These are phyloP conservation scores for Sanghuangporus baumii DNA, from an alignment of 1,284 basidiomycete genomes.

Conservation along the genomic window DNA sequence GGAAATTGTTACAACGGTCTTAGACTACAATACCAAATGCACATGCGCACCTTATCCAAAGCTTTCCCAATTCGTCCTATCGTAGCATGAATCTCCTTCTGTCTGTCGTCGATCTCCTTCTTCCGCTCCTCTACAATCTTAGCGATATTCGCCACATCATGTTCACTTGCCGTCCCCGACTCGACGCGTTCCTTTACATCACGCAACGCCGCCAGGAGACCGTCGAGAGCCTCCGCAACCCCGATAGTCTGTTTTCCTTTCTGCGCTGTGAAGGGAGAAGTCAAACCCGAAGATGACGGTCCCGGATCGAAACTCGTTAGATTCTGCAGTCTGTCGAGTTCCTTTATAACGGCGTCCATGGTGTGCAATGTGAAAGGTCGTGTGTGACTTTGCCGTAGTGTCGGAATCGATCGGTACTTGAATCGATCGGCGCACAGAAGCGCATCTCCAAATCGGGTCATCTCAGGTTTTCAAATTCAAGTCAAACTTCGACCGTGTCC, in stretches of 20 bases:
- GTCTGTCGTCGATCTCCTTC: conserved; percentile 80
- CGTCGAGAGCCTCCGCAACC: conserved; percentile 61
- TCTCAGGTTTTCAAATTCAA: neutral
- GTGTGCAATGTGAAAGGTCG: neutral
- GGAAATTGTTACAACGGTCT: neutral
- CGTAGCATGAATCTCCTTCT: conserved; percentile 82
- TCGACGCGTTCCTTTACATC: conserved; percentile 52
- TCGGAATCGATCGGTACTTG: neutral
- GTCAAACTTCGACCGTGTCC: neutral
- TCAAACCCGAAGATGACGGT: conserved; percentile 28
- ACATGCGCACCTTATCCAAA: conserved; percentile 72
- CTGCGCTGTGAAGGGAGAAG: conserved; percentile 1
- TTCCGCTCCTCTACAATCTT: conserved; percentile 63
- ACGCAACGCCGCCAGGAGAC: conserved; percentile 57
- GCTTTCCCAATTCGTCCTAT: conserved; percentile 76
- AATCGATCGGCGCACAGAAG: neutral
- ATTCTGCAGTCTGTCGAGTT: conserved; percentile 67
- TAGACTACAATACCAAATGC: neutral
- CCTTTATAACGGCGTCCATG: conserved; percentile 72
- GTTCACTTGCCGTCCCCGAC: conserved; percentile 47
- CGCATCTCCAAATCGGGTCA: neutral
- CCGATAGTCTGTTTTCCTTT: conserved; percentile 47
- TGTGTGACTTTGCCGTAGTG: neutral
- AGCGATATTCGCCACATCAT: conserved; percentile 48
- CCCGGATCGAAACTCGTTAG: conserved; percentile 49